Conservation (phyloP, 345 rosid species). For the Lagerstroemia speciosa region DNA sequence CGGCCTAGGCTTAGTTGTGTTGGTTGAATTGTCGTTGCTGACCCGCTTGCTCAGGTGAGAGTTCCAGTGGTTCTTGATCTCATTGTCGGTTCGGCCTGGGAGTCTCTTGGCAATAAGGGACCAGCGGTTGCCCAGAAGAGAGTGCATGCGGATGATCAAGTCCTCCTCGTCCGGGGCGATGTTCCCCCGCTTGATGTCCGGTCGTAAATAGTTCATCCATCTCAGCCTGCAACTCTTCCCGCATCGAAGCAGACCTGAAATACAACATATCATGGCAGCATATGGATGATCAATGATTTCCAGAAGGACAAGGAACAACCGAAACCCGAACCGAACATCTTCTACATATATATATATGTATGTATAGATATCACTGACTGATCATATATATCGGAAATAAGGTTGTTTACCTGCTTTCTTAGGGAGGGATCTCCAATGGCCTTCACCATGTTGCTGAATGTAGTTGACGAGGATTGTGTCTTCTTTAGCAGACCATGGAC, state of each 20-base stretch:
- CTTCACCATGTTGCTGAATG: constrained; percentile 51
- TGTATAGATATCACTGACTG: too few species aligned
- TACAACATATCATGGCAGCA: neutral
- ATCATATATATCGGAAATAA: too few species aligned
- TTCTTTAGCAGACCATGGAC: constrained; percentile 56
- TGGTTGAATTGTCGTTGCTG: too few species aligned
- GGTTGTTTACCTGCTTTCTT: constrained; percentile 40
- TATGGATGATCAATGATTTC: too few species aligned
- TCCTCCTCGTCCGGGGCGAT: constrained; percentile 47
- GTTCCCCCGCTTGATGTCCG: constrained; percentile 57
- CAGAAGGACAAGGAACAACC: too few species aligned
- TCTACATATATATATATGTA: too few species aligned
- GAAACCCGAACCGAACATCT: too few species aligned
- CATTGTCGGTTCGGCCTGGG: constrained; percentile 68
- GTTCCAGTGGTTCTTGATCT: constrained; percentile 62
- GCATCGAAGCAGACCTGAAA: constrained; percentile 44
- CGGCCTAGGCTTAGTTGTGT: neutral
- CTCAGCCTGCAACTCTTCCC: constrained; percentile 59
- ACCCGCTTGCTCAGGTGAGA: constrained; percentile 41
- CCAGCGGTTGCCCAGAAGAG: constrained; percentile 57
- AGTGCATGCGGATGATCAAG: constrained; percentile 43
- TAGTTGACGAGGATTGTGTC: constrained; percentile 44
- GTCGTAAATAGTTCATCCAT: constrained; percentile 64
- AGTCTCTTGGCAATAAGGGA: constrained; percentile 55
- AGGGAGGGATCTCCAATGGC: constrained; percentile 55